Conservation (phyloP, 345 rosid species). For the Eutrema japonicum region DNA sequence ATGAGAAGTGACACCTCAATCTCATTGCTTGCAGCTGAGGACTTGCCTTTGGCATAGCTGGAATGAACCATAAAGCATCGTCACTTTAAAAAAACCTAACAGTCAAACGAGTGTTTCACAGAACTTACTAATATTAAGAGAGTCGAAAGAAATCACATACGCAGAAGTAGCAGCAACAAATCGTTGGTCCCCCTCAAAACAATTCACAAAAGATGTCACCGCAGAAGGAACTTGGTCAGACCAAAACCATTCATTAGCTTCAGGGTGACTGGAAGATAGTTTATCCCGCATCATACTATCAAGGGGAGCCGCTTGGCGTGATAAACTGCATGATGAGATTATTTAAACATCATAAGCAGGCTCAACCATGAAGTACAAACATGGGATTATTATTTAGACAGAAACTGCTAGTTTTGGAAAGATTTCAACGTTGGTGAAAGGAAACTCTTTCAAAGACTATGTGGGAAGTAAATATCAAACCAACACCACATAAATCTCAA, state of each 20-base stretch:
- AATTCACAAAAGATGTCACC: conserved; percentile 64
- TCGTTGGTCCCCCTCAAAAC: conserved; percentile 66
- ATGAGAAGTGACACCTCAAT: conserved; percentile 75
- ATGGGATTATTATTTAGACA: background rate
- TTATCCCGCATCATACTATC: conserved; percentile 86
- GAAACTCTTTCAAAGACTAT: conserved; percentile 16
- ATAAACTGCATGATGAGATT: conserved; percentile 60
- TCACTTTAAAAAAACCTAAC: conserved; percentile 29
- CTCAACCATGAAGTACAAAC: background rate
- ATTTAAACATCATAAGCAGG: conserved; percentile 27
- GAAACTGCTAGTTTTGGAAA: background rate
- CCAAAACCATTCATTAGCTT: conserved; percentile 82
- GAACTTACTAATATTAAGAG: conserved; percentile 28
- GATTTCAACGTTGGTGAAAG: conserved; percentile 7
- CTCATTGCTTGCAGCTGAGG: conserved; percentile 55
- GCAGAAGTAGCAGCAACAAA: conserved; percentile 60
- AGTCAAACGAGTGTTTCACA: conserved; percentile 18
- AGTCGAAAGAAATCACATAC: conserved; percentile 50
- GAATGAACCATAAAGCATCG: conserved; percentile 34
- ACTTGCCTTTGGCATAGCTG: conserved; percentile 59
- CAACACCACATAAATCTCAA: conserved; percentile 1
- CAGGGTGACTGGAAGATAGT: conserved; percentile 75
- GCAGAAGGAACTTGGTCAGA: conserved; percentile 71
- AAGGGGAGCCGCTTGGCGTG: conserved; percentile 73
- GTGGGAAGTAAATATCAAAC: conserved; percentile 1